Evolutionary conservation across 371 early-diverging fungal species (phyloP).

Genomic region (Funneliformis caledonium): DNA sequence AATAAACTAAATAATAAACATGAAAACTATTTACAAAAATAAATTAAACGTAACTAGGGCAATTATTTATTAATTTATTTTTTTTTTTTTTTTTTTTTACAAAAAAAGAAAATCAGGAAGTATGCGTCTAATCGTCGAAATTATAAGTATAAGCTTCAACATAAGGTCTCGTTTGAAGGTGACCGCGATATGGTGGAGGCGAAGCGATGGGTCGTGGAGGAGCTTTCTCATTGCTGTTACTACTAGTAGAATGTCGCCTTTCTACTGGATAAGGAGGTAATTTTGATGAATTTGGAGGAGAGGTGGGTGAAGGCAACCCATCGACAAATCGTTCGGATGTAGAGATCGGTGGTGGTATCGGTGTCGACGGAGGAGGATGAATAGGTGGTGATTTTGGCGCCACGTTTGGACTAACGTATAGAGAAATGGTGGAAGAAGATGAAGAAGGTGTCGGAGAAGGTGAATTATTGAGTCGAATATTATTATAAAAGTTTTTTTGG

Average conservation of each 20-base stretch:
- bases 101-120: neutral
- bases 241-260: neutral
- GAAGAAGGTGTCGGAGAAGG: neutral
- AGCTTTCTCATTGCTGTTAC: neutral
- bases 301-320: neutral
- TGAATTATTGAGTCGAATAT: neutral
- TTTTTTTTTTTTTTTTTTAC: neutral
- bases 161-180: neutral
- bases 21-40: no score
- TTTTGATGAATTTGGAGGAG: neutral
- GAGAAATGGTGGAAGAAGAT: neutral
- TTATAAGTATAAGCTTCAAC: conserved; percentile 12
- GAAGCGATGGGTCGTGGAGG: neutral
- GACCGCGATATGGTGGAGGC: conserved; percentile 2
- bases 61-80: no score
- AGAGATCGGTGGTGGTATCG: neutral
- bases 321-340: neutral
- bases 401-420: neutral
- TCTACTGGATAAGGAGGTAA: neutral
- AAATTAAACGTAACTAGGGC: no score
- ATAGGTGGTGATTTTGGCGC: conserved; percentile 4
- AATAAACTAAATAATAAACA: no score
- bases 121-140: neutral
- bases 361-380: neutral
- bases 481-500: neutral